Conservation (phyloP, 495 filamentous ascomycete genomes). For the Neurospora africana region DNA sequence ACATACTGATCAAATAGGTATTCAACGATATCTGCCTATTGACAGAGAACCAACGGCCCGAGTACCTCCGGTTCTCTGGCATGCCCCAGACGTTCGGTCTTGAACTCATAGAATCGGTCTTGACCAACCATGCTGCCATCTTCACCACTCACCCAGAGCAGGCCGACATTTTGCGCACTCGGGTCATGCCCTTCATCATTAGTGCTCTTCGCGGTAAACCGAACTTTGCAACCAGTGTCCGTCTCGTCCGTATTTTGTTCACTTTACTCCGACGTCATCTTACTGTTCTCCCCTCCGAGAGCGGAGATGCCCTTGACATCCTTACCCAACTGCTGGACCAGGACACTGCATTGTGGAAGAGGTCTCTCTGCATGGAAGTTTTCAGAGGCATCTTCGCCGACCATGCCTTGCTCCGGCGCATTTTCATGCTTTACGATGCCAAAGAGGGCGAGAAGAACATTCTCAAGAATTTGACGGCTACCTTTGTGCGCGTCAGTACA, state of each 20-base stretch:
- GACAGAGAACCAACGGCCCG: conserved; percentile 69
- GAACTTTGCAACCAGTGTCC: conserved; percentile 72
- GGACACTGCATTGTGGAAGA: conserved; percentile 72
- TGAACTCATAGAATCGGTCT: conserved; percentile 81
- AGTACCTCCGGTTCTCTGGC: conserved; percentile 65
- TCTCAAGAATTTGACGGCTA: conserved; percentile 67
- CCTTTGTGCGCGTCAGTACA: conserved; percentile 77
- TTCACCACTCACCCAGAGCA: conserved; percentile 74
- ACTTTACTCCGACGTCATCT: conserved; percentile 69
- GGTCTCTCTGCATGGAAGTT: conserved; percentile 82
- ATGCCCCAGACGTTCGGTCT: conserved; percentile 74
- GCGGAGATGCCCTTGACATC: conserved; percentile 74
- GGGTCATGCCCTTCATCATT: conserved; percentile 74
- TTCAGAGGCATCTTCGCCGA: conserved; percentile 78
- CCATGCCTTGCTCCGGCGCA: conserved; percentile 60
- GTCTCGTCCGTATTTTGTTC: conserved; percentile 71
- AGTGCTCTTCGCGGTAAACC: conserved; percentile 66
- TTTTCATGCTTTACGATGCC: conserved; percentile 72
- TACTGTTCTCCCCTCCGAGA: conserved; percentile 61
- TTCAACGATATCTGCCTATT: conserved; percentile 85
- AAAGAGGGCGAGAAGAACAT: conserved; percentile 63
- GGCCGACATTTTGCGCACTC: conserved; percentile 62
- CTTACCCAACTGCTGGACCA: conserved; percentile 82
- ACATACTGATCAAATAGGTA: conserved; percentile 37
- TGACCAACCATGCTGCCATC: conserved; percentile 73